A percentile compares a stretch with the other conserved stretches of the same genome.
phyloP scores from a whole-genome alignment of 2,329 filamentous ascomycete species.

The Lasiodiplodia theobromae region DNA sequence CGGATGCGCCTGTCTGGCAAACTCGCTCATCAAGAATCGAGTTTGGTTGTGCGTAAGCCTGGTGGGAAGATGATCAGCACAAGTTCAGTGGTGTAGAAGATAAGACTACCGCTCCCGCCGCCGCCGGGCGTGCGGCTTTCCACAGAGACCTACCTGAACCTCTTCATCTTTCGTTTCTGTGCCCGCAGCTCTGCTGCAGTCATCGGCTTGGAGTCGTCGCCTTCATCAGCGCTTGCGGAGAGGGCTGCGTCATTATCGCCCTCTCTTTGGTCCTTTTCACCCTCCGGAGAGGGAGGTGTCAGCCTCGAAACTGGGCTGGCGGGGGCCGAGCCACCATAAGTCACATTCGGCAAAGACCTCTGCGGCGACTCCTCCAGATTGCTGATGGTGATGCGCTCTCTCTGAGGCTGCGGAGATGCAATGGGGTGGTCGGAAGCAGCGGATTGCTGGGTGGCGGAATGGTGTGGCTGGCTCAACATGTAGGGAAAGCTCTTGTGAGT shows the following conservation, averaged over 20 bases:
- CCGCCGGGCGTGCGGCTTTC: not conserved
- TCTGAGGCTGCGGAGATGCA: constrained; percentile 37
- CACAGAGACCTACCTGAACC: constrained; percentile 68
- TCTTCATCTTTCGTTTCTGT: constrained; percentile 69
- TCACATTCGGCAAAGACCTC: constrained; percentile 42
- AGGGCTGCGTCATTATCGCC: constrained; percentile 49
- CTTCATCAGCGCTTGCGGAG: constrained; percentile 36
- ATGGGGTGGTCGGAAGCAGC: constrained; percentile 33
- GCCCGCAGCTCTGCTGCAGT: constrained; percentile 57
- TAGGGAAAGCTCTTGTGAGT: constrained; percentile 55
- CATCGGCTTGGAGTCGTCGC: constrained; percentile 48
- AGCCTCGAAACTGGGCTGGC: constrained; percentile 54
- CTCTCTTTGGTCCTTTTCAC: constrained; percentile 49
- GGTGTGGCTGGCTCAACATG: constrained; percentile 49
- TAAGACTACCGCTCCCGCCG: no score
- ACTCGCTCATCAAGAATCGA: constrained; percentile 97
- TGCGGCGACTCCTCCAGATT: constrained; percentile 46
- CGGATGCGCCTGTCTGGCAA: constrained; percentile 91
- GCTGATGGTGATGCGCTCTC: constrained; percentile 42
- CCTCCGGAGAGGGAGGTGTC: constrained; percentile 53
- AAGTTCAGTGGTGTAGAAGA: not conserved
- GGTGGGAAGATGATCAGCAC: constrained; percentile 8
- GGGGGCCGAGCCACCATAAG: constrained; percentile 53
- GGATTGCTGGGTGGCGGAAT: constrained; percentile 37
- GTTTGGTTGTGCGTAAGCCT: constrained; percentile 96